Percentiles rank a stretch among this genome's conserved stretches.
These are phyloP conservation scores for Cordyceps militaris DNA, from an alignment of 2,329 filamentous ascomycete genomes.

Conservation along the genomic window DNA sequence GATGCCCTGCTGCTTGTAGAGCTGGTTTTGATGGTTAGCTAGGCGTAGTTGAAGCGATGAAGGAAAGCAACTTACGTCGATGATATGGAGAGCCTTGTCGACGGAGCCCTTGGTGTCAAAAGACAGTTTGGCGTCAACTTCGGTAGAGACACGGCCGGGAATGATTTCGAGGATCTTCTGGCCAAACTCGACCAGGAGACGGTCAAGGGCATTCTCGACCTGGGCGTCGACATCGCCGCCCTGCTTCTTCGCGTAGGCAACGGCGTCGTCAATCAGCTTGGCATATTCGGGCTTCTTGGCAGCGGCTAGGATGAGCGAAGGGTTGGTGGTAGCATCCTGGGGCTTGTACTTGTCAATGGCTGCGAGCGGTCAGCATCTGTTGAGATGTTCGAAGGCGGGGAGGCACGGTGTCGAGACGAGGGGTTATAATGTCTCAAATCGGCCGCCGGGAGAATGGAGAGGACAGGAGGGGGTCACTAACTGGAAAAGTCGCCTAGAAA, in stretches of 20 bases:
- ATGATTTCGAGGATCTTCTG: conserved; percentile 96
- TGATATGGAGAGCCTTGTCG: conserved; percentile 94
- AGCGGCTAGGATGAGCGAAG: conserved; percentile 93
- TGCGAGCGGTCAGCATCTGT: conserved; percentile 32
- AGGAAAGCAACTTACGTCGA: conserved; percentile 60
- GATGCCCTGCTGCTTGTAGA: conserved; percentile 90
- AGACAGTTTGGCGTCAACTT: conserved; percentile 93
- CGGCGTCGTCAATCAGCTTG: conserved; percentile 78
- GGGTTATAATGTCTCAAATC: conserved; percentile 1
- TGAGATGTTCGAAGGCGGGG: conserved; percentile 1
- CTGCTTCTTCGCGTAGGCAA: conserved; percentile 76
- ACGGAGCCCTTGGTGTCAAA: conserved; percentile 91
- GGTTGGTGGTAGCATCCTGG: conserved; percentile 99
- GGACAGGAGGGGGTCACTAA: conserved; percentile 40
- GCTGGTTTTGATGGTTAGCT: conserved; percentile 42
- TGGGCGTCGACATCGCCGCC: conserved; percentile 65
- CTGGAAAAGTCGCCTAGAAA: conserved; percentile 65
- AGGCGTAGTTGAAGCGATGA: neutral
- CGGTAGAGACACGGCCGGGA: conserved; percentile 96
- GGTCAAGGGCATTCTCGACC: conserved; percentile 86
- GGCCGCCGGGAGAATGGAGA: conserved; percentile 9
- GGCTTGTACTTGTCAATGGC: conserved; percentile 99
- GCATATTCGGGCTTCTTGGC: conserved; percentile 98
- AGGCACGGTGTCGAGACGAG: neutral
- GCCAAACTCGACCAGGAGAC: conserved; percentile 94